Conservation (phyloP, 306 rosid genomes). For the Castanea crenata region DNA sequence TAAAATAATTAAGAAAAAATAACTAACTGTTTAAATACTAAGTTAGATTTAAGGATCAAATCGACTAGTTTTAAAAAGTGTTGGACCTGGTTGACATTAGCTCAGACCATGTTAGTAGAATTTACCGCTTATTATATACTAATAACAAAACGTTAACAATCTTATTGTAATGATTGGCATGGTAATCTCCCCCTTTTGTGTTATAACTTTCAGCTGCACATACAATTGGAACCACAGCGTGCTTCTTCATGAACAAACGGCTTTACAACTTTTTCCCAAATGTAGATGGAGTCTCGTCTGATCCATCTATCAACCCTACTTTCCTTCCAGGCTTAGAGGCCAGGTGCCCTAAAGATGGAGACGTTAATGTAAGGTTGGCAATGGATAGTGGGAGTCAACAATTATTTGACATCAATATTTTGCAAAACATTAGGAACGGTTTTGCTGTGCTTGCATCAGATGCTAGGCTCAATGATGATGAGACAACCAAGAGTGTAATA, state of each 20-base stretch:
- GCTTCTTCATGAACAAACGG: constrained; percentile 77
- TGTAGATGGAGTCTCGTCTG: constrained; percentile 42
- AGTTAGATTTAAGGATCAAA: accelerated
- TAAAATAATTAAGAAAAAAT: too few species aligned
- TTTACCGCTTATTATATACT: too few species aligned
- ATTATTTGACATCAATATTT: constrained; percentile 51
- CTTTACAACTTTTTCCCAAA: constrained; percentile 62
- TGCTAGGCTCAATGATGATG: constrained; percentile 65
- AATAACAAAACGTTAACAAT: too few species aligned
- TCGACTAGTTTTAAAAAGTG: too few species aligned
- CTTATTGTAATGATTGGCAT: too few species aligned
- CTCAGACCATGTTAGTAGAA: too few species aligned
- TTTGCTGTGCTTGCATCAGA: constrained; percentile 82
- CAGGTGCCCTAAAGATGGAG: constrained; percentile 59
- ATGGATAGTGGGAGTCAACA: constrained; percentile 54
- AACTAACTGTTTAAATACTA: too few species aligned
- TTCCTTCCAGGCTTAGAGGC: constrained; percentile 41
- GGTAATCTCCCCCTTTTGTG: neutral
- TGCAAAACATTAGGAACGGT: constrained; percentile 65
- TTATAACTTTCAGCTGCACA: constrained; percentile 60
- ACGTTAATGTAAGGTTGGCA: constrained; percentile 43
- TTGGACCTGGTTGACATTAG: accelerated
- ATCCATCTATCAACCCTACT: constrained; percentile 55
- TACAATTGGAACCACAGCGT: constrained; percentile 90
- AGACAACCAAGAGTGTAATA: constrained; percentile 35